Conservation (phyloP, 495 filamentous ascomycete species). For the Hyaloscypha finlandica region DNA sequence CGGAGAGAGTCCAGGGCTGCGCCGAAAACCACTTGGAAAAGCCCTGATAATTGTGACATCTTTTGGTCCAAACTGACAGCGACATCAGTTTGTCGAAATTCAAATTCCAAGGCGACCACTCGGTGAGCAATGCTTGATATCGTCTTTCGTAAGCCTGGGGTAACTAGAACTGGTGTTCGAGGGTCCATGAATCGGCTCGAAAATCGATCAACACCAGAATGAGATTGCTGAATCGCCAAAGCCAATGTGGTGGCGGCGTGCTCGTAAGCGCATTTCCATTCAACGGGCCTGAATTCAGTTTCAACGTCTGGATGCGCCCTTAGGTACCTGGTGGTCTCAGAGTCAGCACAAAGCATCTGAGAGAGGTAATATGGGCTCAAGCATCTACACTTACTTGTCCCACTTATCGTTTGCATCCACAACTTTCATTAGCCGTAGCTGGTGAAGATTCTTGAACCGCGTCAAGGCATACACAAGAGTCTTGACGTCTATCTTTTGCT, state of each 20-base stretch:
- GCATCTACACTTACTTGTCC: not conserved
- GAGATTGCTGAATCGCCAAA: conserved; percentile 54
- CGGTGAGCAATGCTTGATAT: conserved; percentile 55
- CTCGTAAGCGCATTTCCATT: conserved; percentile 65
- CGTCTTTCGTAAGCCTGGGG: conserved; percentile 45
- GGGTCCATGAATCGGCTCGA: conserved; percentile 67
- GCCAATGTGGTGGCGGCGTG: conserved; percentile 61
- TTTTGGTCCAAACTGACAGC: conserved; percentile 50
- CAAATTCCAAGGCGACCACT: conserved; percentile 59
- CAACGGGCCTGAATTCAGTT: conserved; percentile 9
- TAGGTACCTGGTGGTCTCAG: not conserved
- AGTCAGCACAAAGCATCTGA: not conserved
- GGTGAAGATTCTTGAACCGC: conserved; percentile 60
- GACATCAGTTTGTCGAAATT: conserved; percentile 53
- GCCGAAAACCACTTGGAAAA: conserved; percentile 53
- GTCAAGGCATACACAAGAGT: conserved; percentile 39
- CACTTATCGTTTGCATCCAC: conserved; percentile 45
- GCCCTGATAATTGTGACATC: conserved; percentile 53
- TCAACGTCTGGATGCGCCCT: conserved; percentile 5
- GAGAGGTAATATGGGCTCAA: no score
- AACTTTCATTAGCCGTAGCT: conserved; percentile 58
- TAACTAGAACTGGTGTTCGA: conserved; percentile 54
- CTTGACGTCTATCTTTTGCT: conserved; percentile 5
- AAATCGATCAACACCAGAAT: conserved; percentile 56
- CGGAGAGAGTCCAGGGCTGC: conserved; percentile 58